Conservation (phyloP, 768 basidiomycete species). For the Amanita exitialis region DNA sequence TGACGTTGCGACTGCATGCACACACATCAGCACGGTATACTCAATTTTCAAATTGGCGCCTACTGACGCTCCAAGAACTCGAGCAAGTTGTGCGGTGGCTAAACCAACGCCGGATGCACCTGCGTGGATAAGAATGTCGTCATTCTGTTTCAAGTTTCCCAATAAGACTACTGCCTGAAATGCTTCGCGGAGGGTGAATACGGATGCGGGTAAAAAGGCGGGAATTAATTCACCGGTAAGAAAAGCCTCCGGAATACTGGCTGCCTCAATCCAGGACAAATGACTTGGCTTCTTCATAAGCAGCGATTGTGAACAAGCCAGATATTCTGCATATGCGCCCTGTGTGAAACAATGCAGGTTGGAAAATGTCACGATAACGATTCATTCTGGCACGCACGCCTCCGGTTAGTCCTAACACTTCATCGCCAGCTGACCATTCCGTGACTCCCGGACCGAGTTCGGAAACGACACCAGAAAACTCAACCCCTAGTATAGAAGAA, state of each 20-base stretch:
- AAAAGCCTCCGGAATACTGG: slow-evolving; percentile 82
- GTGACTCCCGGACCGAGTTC: slow-evolving; percentile 40
- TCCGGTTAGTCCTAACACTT: slow-evolving; percentile 69
- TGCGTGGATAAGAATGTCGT: slow-evolving; percentile 81
- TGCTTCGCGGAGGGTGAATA: slow-evolving; percentile 17
- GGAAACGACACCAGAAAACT: slow-evolving; percentile 66
- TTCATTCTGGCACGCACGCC: slow-evolving; percentile 43
- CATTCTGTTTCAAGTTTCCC: slow-evolving; percentile 57
- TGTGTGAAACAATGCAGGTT: slow-evolving; percentile 17
- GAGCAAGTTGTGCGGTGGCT: slow-evolving; percentile 81
- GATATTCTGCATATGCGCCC: slow-evolving; percentile 90
- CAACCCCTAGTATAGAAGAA: slow-evolving; percentile 73
- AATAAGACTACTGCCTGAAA: slow-evolving; percentile 47
- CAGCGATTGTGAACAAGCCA: slow-evolving; percentile 55
- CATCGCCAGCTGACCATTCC: slow-evolving; percentile 52
- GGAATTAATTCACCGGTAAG: slow-evolving; percentile 53
- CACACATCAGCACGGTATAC: slow-evolving; percentile 5
- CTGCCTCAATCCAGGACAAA: slow-evolving; percentile 78
- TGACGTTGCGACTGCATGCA: slow-evolving; percentile 47
- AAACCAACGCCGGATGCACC: slow-evolving; percentile 88
- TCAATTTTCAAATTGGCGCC: neutral
- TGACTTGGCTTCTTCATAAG: slow-evolving; percentile 64
- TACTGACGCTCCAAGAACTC: slow-evolving; percentile 62
- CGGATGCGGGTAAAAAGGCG: neutral
- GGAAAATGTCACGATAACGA: neutral